These are phyloP conservation scores for Casuarina glauca DNA, from an alignment of 306 rosid species.

Conservation along the genomic window DNA sequence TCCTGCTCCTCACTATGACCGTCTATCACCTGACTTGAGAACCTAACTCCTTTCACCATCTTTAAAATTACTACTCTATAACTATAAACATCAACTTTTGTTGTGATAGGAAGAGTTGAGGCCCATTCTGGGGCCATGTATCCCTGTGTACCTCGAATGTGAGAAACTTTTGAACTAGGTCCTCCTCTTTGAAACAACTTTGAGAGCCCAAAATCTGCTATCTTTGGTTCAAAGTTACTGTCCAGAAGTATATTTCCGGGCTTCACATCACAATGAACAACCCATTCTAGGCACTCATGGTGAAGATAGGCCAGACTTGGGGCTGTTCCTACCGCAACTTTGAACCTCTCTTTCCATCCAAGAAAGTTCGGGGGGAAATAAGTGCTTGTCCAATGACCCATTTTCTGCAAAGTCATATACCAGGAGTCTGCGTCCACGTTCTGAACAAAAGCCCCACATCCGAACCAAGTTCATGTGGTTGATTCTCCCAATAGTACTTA, in stretches of 20 bases:
- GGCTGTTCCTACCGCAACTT: slow-evolving; percentile 43
- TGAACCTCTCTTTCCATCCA: slow-evolving; percentile 33
- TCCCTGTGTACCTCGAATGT: slow-evolving; percentile 41
- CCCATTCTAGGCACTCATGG: slow-evolving; percentile 53
- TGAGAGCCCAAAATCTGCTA: slow-evolving; percentile 47
- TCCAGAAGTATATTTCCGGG: slow-evolving; percentile 47
- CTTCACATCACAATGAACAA: slow-evolving; percentile 42
- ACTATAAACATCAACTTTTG: slow-evolving; percentile 51
- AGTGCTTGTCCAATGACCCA: slow-evolving; percentile 39
- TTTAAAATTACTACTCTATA: slow-evolving; percentile 45
- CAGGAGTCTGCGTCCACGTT: slow-evolving; percentile 34
- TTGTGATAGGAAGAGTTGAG: slow-evolving; percentile 38
- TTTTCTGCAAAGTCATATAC: slow-evolving; percentile 39
- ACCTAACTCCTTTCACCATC: slow-evolving; percentile 27
- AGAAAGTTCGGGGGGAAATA: slow-evolving; percentile 17
- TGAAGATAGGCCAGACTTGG: slow-evolving; percentile 47
- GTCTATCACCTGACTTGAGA: background rate
- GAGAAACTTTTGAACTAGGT: slow-evolving; percentile 25
- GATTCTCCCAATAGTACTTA: slow-evolving; percentile 44
- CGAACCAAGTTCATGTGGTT: slow-evolving; percentile 45
- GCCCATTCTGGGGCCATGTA: slow-evolving; percentile 53
- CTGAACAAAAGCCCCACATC: slow-evolving; percentile 43
- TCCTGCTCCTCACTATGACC: background rate
- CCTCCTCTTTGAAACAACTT: slow-evolving; percentile 36
- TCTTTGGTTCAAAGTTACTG: slow-evolving; percentile 29